Base-by-base conservation (phyloP, 2,329 filamentous ascomycete species). In the Xylariaceae sp. region DNA sequence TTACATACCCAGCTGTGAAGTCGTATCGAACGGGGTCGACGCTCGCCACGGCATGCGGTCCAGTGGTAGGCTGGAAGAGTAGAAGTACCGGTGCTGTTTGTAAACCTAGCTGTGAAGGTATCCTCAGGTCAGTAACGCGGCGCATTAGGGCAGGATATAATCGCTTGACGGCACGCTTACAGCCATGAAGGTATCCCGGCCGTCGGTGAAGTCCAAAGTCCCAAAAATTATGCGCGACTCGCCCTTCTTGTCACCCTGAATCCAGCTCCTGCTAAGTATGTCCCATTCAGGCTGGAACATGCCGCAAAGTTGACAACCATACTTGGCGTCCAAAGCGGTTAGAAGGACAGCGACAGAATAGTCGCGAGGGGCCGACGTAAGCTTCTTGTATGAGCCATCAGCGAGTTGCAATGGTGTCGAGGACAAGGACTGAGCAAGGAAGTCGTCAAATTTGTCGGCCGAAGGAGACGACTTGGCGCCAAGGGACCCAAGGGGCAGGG, bases 271-370 rank as follows among this genome's bases (percentile, higher is more conserved):
- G 51, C 83, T 83, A 52, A 99, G 74, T 51, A 97, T 72, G 53
- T 95, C 88, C 88, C 91, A 99, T 73, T 99, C 94, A 1, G 91
- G 87, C 71, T 96, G 88, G 71, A 99, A 96, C 51, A 95, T 89
- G 50, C 84, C 81, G 72, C 94, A 99, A 47, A 97, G 77, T 62
- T 85, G 77, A 71, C 94, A 99, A 57, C 88, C 89, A 69, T 89
- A 96, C 55, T 89, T 83, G 34, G 84, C 68, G 62, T 96, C 91
- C 66, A 91, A 74, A 39, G 94, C 94, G 1, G 94, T 99, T 61
- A 99, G 76, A 11, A 99, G 81, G 2, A 99, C 81, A 2, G 85
- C 86, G 31, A 88, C 80, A 40, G 85, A 85, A 71, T 96, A 95
- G 73, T 99, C 88, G 62, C 94, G 84, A 9, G 91, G 90, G 1